These are phyloP conservation scores for Amanita muscaria DNA, from an alignment of 768 basidiomycete species.

Conservation along the genomic window DNA sequence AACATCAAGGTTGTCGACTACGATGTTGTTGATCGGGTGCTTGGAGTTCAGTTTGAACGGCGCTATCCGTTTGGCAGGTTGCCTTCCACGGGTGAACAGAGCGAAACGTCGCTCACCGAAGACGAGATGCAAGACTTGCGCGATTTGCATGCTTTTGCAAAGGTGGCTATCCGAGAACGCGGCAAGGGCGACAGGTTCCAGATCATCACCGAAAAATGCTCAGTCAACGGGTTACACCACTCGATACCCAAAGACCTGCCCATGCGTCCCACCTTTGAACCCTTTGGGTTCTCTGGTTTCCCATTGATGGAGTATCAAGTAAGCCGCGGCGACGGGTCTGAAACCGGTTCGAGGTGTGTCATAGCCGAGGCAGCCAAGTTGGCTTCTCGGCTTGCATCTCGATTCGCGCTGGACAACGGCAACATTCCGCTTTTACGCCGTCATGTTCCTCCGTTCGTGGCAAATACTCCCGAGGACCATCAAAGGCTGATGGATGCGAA, in stretches of 20 bases:
- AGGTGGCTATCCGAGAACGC: constrained; percentile 13
- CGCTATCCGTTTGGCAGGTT: constrained; percentile 34
- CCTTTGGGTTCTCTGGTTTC: constrained; percentile 38
- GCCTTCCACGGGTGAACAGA: neutral
- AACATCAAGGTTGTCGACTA: constrained; percentile 64
- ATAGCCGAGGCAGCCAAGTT: constrained; percentile 80
- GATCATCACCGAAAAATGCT: constrained; percentile 15
- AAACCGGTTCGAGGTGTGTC: constrained; percentile 39
- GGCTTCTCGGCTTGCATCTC: constrained; percentile 68
- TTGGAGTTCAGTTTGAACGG: constrained; percentile 22
- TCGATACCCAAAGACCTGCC: constrained; percentile 23
- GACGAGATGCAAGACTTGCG: constrained; percentile 22
- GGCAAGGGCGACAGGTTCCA: constrained; percentile 17
- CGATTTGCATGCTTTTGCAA: constrained; percentile 16
- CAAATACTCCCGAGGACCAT: constrained; percentile 23
- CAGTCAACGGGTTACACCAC: constrained; percentile 19
- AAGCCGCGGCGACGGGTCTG: constrained; percentile 12
- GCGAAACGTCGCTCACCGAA: constrained; percentile 11
- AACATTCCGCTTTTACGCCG: constrained; percentile 61
- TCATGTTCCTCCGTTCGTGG: constrained; percentile 23
- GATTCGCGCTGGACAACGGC: constrained; percentile 47
- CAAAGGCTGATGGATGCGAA: constrained; percentile 43
- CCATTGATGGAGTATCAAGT: constrained; percentile 44
- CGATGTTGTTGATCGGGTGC: constrained; percentile 47
- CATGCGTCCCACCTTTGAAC: constrained; percentile 18